Evolutionary conservation across 176 grass and related monocot genomes (phyloP).

Genomic region (Bromus sterilis): DNA sequence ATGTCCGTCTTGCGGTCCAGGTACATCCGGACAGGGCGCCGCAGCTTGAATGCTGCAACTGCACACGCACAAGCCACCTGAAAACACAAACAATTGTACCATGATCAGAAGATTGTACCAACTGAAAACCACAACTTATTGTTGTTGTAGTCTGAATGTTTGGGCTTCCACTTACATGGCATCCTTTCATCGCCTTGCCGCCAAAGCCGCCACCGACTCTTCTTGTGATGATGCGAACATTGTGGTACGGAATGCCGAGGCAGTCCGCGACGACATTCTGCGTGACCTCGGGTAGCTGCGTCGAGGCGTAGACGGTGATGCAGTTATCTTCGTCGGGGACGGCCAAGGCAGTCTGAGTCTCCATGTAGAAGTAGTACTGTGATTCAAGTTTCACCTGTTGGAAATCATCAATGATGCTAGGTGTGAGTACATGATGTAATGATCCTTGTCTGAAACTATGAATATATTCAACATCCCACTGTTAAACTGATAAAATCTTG

Average conservation of each 20-base stretch:
- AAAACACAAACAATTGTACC: background rate
- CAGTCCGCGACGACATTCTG: slow-evolving; percentile 50
- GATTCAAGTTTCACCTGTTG: slow-evolving; percentile 72
- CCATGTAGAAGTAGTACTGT: slow-evolving; percentile 89
- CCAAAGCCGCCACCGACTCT: slow-evolving; percentile 80
- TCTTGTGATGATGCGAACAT: slow-evolving; percentile 78
- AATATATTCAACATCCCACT: background rate
- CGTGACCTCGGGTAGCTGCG: slow-evolving; percentile 37
- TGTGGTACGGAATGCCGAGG: slow-evolving; percentile 62
- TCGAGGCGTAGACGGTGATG: slow-evolving; percentile 50
- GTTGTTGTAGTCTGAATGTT: background rate
- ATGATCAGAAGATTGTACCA: background rate
- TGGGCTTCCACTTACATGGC: slow-evolving; percentile 11
- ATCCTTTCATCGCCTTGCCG: slow-evolving; percentile 56
- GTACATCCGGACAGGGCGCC: slow-evolving; percentile 71
- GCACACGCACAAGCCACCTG: slow-evolving; percentile 63
- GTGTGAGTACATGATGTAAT: background rate
- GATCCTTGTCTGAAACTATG: background rate
- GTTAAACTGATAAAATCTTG: background rate
- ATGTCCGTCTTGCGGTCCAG: slow-evolving; percentile 77
- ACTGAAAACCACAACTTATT: too few relatives aligned
- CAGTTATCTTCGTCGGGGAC: slow-evolving; percentile 87
- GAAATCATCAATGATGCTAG: background rate
- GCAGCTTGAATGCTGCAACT: slow-evolving; percentile 54
- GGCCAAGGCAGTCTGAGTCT: slow-evolving; percentile 54